Evolutionary conservation across 768 basidiomycete species (phyloP).

Genomic region (Boletales sp.): DNA sequence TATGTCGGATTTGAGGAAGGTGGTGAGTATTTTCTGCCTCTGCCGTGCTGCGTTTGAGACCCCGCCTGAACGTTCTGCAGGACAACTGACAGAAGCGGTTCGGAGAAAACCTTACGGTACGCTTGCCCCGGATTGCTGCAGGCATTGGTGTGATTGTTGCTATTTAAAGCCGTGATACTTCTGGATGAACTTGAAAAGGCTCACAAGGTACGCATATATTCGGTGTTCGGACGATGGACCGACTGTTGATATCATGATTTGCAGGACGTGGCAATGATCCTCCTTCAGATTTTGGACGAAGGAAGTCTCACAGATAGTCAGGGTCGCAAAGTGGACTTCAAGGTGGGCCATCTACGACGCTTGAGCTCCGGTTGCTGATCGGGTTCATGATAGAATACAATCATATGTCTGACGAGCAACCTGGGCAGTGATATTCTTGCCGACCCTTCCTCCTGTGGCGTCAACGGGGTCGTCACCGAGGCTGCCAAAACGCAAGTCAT

Average conservation of each 20-base stretch:
- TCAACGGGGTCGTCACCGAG: slow-evolving; percentile 59
- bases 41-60: neutral
- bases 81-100: slow-evolving; percentile 64
- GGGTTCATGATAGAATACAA: slow-evolving; percentile 60
- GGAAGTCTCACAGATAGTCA: slow-evolving; percentile 88
- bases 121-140: neutral
- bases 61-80: slow-evolving; percentile 21
- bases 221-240: neutral
- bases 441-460: slow-evolving; percentile 56
- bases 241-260: neutral
- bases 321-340: slow-evolving; percentile 90
- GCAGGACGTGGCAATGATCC: slow-evolving; percentile 83
- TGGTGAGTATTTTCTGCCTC: slow-evolving; percentile 39
- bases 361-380: neutral
- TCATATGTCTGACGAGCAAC: slow-evolving; percentile 88
- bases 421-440: slow-evolving; percentile 80
- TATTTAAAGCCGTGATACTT: slow-evolving; percentile 50
- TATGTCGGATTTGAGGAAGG: slow-evolving; percentile 78
- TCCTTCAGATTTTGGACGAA: slow-evolving; percentile 90
- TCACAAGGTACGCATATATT: slow-evolving; percentile 54
- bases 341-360: slow-evolving; percentile 36
- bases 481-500: slow-evolving; percentile 67
- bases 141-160: neutral
- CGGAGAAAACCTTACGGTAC: slow-evolving; percentile 56
- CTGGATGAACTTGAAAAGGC: slow-evolving; percentile 74